Base-by-base conservation (phyloP, 2,329 filamentous ascomycete genomes). In the Cryphonectria radicalis region DNA sequence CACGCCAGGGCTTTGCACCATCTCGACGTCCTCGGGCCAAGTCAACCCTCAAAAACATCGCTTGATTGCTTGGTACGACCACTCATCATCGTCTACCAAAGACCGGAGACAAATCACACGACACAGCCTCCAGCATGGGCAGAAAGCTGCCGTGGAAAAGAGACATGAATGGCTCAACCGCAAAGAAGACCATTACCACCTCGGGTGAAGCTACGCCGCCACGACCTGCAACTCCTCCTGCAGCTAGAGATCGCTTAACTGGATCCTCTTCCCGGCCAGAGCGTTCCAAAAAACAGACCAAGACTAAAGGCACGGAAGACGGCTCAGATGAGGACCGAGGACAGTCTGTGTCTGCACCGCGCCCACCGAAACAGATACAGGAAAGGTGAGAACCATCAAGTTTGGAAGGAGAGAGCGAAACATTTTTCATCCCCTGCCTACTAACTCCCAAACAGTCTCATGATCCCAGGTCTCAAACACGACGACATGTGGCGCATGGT, bases 401-500 rank as follows among this genome's bases (percentile, higher is more conserved):
- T 37, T 10, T 63, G 14, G 11, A 22, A 4, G 37, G 10, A 42
- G 13, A 10, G 37, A 7, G 4, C 22, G 25, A 32, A 14, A 17
- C 37, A 22, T n/a, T 2, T 2, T 63, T 22, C 19, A 50, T n/a
- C 0, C 46, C 7, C 7, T 8, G 6, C 17, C 2, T n/a, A 11
- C 42, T 67, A 1, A 60, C 10, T 17, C 42, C 42, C 63, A 32
- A 57, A 25, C 68, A 90, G 88, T 42, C 85, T 85, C 78, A 94
- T 95, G 91, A 82, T 84, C 2, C 84, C 89, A 63, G 90, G 90
- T 3, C 79, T 87, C n/a, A 83, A 87, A 4, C 80, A 85, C n/a
- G 93, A 96, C 78, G 92, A 95, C 77, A 82, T 82, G 69, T 95
- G 89, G 80, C 90, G 92, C 76, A 95, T 95, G 91, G 93, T 96